Base-by-base conservation (phyloP, 495 filamentous ascomycete genomes). In the Talaromyces trachyspermus region DNA sequence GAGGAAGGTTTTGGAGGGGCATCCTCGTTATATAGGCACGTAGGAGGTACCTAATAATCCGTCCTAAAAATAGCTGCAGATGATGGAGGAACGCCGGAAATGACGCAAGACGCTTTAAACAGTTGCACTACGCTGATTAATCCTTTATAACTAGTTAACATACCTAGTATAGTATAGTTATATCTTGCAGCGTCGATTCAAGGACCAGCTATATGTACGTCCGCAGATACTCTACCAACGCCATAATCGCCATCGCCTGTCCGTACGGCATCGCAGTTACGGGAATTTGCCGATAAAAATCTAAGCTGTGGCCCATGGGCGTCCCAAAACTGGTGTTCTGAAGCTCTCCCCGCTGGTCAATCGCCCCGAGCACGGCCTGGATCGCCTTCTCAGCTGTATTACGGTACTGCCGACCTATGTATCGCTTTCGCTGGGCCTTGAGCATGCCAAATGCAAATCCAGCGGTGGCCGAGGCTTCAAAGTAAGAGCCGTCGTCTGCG, bases 191-290 rank as follows among this genome's bases (percentile, higher is more conserved):
- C n/a, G n/a, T n/a, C n/a, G n/a, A n/a, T n/a, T n/a, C n/a, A n/a
- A n/a, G n/a, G n/a, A n/a, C n/a, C n/a, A n/a, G n/a, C 39, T 50
- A 46, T 25, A 36, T 46, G 35, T 71, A 82, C 18, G 72, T 72
- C 43, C 81, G 65, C 50, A 83, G 54, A 48, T 81, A 80, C 59
- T 88, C 84, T 8, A 75, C 81, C 46, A 86, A 55, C 0, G 79
- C 79, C 75, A 86, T 83, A 24, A 85, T 83, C 1, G 81, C 83
- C 84, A 88, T 87, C 0, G 83, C 81, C 57, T 87, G 84, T 1
- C 84, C 84, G 55, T 86, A 87, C 19, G 83, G 84, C 84, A 88
- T 88, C 36, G 77, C 77, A 0, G 85, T 89, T 4, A 77, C 53
- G 1, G 75, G 74, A 52, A 89, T 86, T 36, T 78, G 66, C 60